Evolutionary conservation across 768 basidiomycete genomes (phyloP), one percentile per base, ranked within the genome.

Genomic region (Pleurotus giganteus): DNA sequence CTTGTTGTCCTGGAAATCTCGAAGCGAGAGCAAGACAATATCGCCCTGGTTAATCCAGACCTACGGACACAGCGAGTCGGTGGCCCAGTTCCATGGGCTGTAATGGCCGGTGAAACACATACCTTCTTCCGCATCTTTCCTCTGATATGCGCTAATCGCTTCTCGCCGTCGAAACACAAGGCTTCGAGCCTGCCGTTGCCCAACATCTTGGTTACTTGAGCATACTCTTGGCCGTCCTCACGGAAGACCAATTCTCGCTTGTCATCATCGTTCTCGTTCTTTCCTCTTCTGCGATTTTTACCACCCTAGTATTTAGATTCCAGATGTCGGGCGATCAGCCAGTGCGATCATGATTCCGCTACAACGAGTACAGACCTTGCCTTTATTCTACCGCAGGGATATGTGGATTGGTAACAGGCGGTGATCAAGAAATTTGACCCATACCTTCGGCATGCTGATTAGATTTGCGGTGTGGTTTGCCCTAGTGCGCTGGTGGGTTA

Each of bases 121-220:
- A 89, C 96, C 89, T 99, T 99, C 76, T 98, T 99, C 63, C 97
- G 77, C 96, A 99, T 95, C 77, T 98, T 98, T 34, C 97, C 97
- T 74, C 97, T 83, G 64, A 99, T 98, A 69, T 99, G 97, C 7
- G 94, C 95, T 69, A 98, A 77, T 66, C 97, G 80, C 74, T 97
- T 98, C 81, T 96, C 94, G 26, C 97, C 96, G 69, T 99, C 97
- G 67, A 98, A 98, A 75, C 96, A 98, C 65, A 88, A 83, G 2
- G 95, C 96, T 76, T 98, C 96, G 55, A 99, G 74, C 37, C 95
- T 88, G 17, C 97, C 96, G 66, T 99, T 99, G 27, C 97, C 97
- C 39, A 99, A 81, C 97, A 99, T 99, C 78, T 98, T 99, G 52
- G 76, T 86, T 47, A 98, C 97, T 71, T 98, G 97, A 13, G 94